Evolutionary conservation across 495 filamentous ascomycete genomes (phyloP), one percentile per base, ranked within the genome.

Genomic region (Tuber umbilicatum): DNA sequence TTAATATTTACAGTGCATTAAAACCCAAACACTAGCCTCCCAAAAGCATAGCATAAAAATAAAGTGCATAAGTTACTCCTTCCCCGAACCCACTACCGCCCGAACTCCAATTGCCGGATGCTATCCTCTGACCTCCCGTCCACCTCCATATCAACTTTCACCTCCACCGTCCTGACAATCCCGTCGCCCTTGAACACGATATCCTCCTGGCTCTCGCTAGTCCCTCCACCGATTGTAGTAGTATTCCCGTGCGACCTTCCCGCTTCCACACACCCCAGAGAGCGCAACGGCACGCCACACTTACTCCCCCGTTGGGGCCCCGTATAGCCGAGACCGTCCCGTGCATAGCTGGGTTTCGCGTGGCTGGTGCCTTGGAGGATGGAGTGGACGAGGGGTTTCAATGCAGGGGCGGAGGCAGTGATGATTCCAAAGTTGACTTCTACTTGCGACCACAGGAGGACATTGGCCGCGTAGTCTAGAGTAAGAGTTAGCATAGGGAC

Each of bases 361-460:
- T 68, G 74, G 70, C 40, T 71, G 37, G 73, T 43, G 12, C 75
- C 73, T 23, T 75, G 72, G 37, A 80, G 50, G n/a, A 75, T 19
- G 9, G 76, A 72, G 60, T 64, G 55, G n/a, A 81, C 42, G 70
- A 82, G 71, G 17, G 79, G 77, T 39, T 81, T 81, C 35, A 82
- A 42, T 9, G 81, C 45, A 23, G 81, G 81, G 5, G 76, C 74
- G 17, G 75, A 82, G n/a, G 74, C 75, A n/a, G 76, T 76, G 42
- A 76, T 74, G 38, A 82, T 82, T 19, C 68, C 81, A 35, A 77
- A 69, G 55, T 81, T 82, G 70, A 82, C 70, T 64, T 82, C 81
- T 23, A 82, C 67, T 31, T 77, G 73, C 10, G 79, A 79, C 81
- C 81, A 82, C 39, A 81, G 60, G 27, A 81, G 75, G 47, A 78